A percentile compares a stretch with the other conserved stretches of the same genome.
These are phyloP conservation scores for Penicillium robsamsonii DNA, from an alignment of 495 filamentous ascomycete species.

Conservation along the genomic window DNA sequence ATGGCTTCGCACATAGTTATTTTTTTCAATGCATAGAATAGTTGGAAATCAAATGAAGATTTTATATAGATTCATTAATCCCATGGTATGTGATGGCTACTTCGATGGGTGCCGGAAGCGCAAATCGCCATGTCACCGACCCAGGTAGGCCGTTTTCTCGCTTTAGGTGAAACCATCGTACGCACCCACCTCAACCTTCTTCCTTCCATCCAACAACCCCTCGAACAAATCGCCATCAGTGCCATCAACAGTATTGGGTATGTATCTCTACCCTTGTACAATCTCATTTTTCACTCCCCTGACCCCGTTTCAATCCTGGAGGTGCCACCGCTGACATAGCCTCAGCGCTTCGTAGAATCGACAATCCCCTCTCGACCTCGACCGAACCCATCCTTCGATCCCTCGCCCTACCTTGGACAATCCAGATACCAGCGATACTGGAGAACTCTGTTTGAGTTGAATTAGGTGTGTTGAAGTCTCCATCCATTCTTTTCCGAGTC, in stretches of 20 bases:
- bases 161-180: slow-evolving; percentile 48
- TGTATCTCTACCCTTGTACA: slow-evolving; percentile 12
- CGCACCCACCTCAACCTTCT: slow-evolving; percentile 35
- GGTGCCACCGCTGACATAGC: slow-evolving; percentile 46
- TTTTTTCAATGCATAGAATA: slow-evolving; percentile 4
- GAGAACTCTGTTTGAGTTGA: slow-evolving; percentile 24
- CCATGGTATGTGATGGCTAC: slow-evolving; percentile 25
- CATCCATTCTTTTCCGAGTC: slow-evolving; percentile 44
- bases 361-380: slow-evolving; percentile 32
- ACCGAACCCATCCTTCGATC: slow-evolving; percentile 19
- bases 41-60: not conserved
- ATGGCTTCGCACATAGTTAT: not conserved
- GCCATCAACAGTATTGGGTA: slow-evolving; percentile 20
- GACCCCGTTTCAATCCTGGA: slow-evolving; percentile 24
- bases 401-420: slow-evolving; percentile 20
- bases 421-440: slow-evolving; percentile 32
- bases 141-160: slow-evolving; percentile 41
- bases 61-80: not conserved
- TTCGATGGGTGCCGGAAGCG: slow-evolving; percentile 30
- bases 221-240: slow-evolving; percentile 13
- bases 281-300: slow-evolving; percentile 8
- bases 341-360: slow-evolving; percentile 44
- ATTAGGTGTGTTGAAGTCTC: slow-evolving; percentile 38
- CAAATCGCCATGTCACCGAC: slow-evolving; percentile 42
- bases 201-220: slow-evolving; percentile 16